A percentile compares a stretch with the other conserved stretches of the same genome.
Evolutionary conservation across 768 basidiomycete genomes (phyloP).

Genomic region (Xerocomellus intermedius): DNA sequence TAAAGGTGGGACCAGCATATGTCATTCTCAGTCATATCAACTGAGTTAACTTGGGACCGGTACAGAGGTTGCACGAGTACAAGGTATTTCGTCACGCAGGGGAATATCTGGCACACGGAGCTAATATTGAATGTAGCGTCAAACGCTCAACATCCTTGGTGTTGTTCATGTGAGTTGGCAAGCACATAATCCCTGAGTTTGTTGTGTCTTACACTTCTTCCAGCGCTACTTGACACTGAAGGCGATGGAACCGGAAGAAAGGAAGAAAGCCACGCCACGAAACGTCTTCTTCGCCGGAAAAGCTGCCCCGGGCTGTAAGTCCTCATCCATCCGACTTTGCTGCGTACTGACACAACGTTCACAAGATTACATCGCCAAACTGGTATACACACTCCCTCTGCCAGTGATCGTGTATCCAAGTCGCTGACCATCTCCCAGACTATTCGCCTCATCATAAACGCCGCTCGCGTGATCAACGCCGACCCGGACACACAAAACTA

Average conservation of each 20-base stretch:
- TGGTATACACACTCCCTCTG: slow-evolving; percentile 42
- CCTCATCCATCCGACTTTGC: not conserved
- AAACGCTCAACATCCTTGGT: slow-evolving; percentile 91
- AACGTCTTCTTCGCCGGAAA: slow-evolving; percentile 99
- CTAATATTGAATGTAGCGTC: slow-evolving; percentile 52
- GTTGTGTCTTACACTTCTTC: not conserved
- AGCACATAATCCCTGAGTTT: not conserved
- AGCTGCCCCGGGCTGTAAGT: slow-evolving; percentile 88
- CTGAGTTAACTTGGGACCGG: slow-evolving; percentile 2
- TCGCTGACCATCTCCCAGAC: slow-evolving; percentile 44
- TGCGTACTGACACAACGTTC: slow-evolving; percentile 4
- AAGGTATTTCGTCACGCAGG: slow-evolving; percentile 47
- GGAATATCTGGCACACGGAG: not conserved
- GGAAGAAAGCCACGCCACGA: slow-evolving; percentile 78
- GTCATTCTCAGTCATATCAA: not conserved
- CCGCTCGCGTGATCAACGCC: slow-evolving; percentile 60
- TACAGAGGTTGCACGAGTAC: slow-evolving; percentile 86
- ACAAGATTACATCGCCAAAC: slow-evolving; percentile 86
- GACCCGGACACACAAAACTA: slow-evolving; percentile 88
- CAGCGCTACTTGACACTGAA: slow-evolving; percentile 84
- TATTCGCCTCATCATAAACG: slow-evolving; percentile 92
- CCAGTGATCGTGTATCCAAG: not conserved
- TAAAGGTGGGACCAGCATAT: slow-evolving; percentile 50
- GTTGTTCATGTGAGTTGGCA: slow-evolving; percentile 68
- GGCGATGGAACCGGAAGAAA: slow-evolving; percentile 70